Evolutionary conservation across 768 basidiomycete genomes (phyloP), one percentile per base, ranked within the genome.

Genomic region (Trametes villosa): DNA sequence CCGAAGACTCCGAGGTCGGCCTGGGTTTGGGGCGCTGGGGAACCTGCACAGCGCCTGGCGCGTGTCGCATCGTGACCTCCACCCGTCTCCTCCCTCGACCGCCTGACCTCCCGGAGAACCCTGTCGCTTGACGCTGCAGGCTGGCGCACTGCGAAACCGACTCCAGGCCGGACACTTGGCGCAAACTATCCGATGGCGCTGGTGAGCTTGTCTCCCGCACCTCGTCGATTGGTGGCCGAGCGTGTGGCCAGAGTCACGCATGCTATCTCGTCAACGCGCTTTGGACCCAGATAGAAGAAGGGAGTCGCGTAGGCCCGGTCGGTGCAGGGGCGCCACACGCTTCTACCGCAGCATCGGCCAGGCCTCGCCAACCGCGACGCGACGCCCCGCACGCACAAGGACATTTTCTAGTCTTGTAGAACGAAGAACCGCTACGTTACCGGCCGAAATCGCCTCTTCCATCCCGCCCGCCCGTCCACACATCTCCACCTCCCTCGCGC

Each of bases 201-300:
- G 66, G 61, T 62, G 56, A 47, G 68, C 62, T 57, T 61, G 67
- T 64, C 71, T 67, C 60, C 54, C 50, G 50, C 70, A 64, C 75
- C 75, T 80, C 73, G 79, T 78, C 73, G 79, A 81, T 81, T 76
- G 77, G 46, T 24, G 44, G 46, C 56, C 56, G 38, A 30, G 26
- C 33, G 50, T 47, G 17, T 24, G 40, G 49, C 56, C 20, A 9
- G 53, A 59, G 40, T 47, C 46, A 36, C 56, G 56, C 60, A 26
- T 63, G 61, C 61, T 41, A 33, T 58, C 61, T 53, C 56, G 55
- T 57, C 44, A 49, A 60, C 46, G 30, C 38, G 40, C 48, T 34
- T 30, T 34, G 20, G 30, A 42, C 53, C 33, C 49, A 31, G 60
- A 52, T 48, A 49, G 56, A 57, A 45, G 44, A 26, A 31, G 47